Evolutionary conservation across 2,329 filamentous ascomycete genomes (phyloP).

Genomic region (Leptographium procerum): DNA sequence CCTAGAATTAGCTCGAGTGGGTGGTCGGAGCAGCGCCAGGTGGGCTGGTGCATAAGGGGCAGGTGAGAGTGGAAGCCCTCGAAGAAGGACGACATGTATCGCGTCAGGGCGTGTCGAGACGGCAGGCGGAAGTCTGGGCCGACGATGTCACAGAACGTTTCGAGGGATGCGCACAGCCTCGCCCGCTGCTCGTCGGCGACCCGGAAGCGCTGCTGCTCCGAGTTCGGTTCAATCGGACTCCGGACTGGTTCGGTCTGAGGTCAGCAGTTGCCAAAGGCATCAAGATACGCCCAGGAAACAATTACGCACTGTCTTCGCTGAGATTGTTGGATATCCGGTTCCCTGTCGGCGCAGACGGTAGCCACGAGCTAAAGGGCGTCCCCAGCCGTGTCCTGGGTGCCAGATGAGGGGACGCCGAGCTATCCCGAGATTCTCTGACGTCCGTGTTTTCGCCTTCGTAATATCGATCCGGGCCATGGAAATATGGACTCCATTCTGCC

Average conservation of each 20-base stretch:
- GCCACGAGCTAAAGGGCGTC: neutral
- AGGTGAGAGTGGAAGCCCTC: constrained; percentile 33
- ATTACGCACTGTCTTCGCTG: neutral
- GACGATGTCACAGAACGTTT: neutral
- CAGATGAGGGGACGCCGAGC: neutral
- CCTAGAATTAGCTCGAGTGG: constrained; percentile 33
- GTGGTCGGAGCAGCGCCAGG: constrained; percentile 5
- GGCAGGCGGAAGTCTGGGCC: constrained; percentile 9
- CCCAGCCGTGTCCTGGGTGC: neutral
- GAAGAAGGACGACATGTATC: constrained; percentile 13
- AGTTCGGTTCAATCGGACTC: neutral
- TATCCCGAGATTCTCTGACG: neutral
- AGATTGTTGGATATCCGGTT: neutral
- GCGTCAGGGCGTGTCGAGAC: constrained; percentile 9
- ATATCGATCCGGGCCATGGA: neutral
- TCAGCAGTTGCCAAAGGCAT: too few relatives aligned
- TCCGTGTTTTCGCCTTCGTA: neutral
- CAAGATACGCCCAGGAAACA: neutral
- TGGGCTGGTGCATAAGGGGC: constrained; percentile 22
- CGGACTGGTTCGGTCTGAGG: neutral
- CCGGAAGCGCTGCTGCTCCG: neutral
- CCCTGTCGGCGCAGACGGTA: neutral
- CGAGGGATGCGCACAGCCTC: neutral
- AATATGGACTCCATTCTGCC: neutral
- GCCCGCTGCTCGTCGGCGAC: neutral